Evolutionary conservation across 306 rosid species (phyloP).

Genomic region (Dalbergia oliveri): DNA sequence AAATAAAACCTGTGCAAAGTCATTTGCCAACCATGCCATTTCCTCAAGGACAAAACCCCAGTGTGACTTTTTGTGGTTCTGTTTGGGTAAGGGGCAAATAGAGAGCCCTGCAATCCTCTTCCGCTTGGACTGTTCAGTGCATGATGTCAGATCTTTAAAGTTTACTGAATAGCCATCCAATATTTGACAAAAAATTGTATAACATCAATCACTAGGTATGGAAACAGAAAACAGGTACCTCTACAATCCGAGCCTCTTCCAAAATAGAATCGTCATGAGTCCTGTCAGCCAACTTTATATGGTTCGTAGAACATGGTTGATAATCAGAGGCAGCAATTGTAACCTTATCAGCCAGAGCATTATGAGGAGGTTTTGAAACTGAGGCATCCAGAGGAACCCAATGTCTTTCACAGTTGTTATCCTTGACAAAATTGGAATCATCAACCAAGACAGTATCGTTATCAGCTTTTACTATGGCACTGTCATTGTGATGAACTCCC

Average conservation of each 20-base stretch:
- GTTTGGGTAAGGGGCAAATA: conserved; percentile 62
- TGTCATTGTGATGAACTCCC: conserved; percentile 59
- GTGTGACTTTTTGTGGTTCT: conserved; percentile 68
- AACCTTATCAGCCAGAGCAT: conserved; percentile 50
- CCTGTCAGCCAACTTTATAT: conserved; percentile 65
- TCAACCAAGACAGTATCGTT: conserved; percentile 53
- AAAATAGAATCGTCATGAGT: conserved; percentile 90
- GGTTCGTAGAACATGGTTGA: conserved; percentile 55
- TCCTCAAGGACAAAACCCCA: conserved; percentile 98
- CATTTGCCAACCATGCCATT: conserved; percentile 99
- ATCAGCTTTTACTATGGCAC: conserved; percentile 53
- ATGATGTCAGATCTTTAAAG: conserved; percentile 44
- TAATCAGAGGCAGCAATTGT: conserved; percentile 52
- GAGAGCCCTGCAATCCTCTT: conserved; percentile 95
- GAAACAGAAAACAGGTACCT: conserved; percentile 59
- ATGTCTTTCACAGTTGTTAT: conserved; percentile 47
- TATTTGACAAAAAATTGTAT: too few relatives aligned
- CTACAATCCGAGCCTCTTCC: conserved; percentile 85
- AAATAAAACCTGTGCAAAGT: conserved; percentile 87
- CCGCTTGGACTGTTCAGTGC: conserved; percentile 75
- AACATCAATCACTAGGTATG: conserved; percentile 1
- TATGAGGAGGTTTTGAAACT: conserved; percentile 53
- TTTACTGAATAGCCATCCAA: conserved; percentile 36
- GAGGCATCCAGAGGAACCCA: conserved; percentile 52
- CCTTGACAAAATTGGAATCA: conserved; percentile 55